A percentile compares a stretch with the other conserved stretches of the same genome.
phyloP scores from a whole-genome alignment of 2,329 filamentous ascomycete genomes.

The Aschersonia sp. region DNA sequence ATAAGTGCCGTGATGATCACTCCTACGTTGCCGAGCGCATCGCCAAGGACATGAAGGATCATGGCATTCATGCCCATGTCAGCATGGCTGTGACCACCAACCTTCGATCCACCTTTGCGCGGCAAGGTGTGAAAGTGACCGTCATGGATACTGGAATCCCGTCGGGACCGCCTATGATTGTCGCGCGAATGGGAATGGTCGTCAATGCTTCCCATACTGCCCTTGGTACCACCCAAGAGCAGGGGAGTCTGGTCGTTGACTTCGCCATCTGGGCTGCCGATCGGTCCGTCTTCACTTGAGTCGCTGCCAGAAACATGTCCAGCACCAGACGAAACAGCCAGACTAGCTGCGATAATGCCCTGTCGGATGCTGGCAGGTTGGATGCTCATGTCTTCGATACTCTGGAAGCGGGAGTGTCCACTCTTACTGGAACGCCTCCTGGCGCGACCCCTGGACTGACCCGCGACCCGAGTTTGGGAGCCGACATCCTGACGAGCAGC shows the following conservation, averaged over 20 bases:
- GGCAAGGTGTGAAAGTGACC: conserved; percentile 73
- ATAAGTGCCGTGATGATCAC: conserved; percentile 72
- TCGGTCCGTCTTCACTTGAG: conserved; percentile 30
- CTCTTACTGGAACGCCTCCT: conserved; percentile 31
- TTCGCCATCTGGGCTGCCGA: conserved; percentile 24
- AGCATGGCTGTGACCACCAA: conserved; percentile 62
- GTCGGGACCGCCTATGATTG: conserved; percentile 14
- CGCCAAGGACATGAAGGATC: conserved; percentile 63
- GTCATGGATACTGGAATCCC: conserved; percentile 45
- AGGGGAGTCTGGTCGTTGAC: conserved; percentile 31
- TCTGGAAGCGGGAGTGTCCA: conserved; percentile 45
- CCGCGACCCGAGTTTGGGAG: conserved; percentile 15
- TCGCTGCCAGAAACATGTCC: conserved; percentile 41
- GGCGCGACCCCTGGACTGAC: conserved; percentile 23
- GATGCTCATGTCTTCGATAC: conserved; percentile 63
- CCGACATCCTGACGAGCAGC: conserved; percentile 12
- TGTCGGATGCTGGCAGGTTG: conserved; percentile 84
- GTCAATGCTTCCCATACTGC: conserved; percentile 15
- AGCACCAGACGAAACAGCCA: conserved; percentile 31
- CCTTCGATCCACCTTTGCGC: conserved; percentile 41
- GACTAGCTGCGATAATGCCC: conserved; percentile 78
- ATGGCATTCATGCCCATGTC: conserved; percentile 95
- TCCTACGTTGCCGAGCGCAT: conserved; percentile 75
- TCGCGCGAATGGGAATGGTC: conserved; percentile 9
- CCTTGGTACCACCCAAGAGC: conserved; percentile 17